These are phyloP conservation scores for Cladosporium sp. DNA, from an alignment of 2,329 filamentous ascomycete species.

Conservation along the genomic window DNA sequence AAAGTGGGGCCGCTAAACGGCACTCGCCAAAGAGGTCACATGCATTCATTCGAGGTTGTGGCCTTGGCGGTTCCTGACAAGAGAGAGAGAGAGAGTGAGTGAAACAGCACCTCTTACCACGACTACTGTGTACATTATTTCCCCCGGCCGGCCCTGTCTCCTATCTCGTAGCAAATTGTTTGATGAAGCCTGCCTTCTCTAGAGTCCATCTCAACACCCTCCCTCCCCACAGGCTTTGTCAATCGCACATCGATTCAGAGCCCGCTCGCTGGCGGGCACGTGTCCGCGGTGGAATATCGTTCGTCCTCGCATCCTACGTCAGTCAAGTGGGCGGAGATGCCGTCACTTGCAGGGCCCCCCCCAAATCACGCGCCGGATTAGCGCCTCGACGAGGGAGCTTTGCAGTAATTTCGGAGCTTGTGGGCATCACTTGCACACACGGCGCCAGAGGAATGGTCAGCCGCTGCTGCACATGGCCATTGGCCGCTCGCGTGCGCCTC, in stretches of 20 bases:
- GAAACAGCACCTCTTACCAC: constrained; percentile 2
- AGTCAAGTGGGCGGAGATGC: constrained; percentile 11
- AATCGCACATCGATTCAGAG: neutral
- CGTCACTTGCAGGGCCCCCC: constrained; percentile 11
- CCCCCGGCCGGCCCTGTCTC: no score
- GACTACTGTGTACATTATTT: no score
- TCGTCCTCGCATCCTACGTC: constrained; percentile 2
- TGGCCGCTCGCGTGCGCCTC: constrained; percentile 10
- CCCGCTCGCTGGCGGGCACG: neutral
- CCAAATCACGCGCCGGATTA: constrained; percentile 12
- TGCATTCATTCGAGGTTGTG: constrained; percentile 8
- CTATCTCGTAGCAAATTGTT: no score
- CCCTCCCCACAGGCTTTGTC: no score
- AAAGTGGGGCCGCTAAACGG: constrained; percentile 10
- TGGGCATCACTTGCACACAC: constrained; percentile 11
- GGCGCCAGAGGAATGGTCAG: constrained; percentile 1
- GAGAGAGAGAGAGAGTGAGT: no score
- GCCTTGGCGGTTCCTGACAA: constrained; percentile 8
- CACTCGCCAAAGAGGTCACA: constrained; percentile 12
- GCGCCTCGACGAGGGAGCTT: constrained; percentile 10
- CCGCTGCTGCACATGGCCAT: constrained; percentile 6
- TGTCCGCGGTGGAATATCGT: neutral
- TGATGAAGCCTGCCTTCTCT: no score
- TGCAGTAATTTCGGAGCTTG: constrained; percentile 13
- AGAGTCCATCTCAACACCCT: no score